Evolutionary conservation across 1,284 basidiomycete species (phyloP).

Genomic region (Cryptococcus wingfieldii): DNA sequence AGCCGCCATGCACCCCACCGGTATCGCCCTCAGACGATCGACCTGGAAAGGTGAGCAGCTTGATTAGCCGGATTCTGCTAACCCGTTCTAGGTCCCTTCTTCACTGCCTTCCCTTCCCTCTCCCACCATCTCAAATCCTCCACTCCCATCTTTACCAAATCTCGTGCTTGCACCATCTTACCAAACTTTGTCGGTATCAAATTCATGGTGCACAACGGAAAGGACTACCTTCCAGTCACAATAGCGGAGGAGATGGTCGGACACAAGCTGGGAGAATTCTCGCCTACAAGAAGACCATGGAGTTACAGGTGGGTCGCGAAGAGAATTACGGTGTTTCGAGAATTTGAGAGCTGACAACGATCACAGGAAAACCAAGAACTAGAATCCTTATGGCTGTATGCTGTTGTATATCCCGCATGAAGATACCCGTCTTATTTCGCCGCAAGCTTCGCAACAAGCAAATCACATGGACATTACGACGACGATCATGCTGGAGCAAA

Average conservation of each 20-base stretch:
- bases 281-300: slow-evolving; percentile 68
- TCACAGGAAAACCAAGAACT: slow-evolving; percentile 20
- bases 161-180: slow-evolving; percentile 84
- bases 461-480: no score
- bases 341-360: not conserved
- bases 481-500: no score
- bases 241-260: slow-evolving; percentile 98
- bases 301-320: slow-evolving; percentile 43
- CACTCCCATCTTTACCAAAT: slow-evolving; percentile 81
- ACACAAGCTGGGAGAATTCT: slow-evolving; percentile 94
- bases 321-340: not conserved
- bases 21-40: slow-evolving; percentile 38
- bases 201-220: slow-evolving; percentile 93
- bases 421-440: slow-evolving; percentile 7
- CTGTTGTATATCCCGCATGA: slow-evolving; percentile 16
- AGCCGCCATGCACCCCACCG: slow-evolving; percentile 23
- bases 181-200: slow-evolving; percentile 89
- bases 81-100: slow-evolving; percentile 7
- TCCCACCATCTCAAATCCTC: slow-evolving; percentile 77
- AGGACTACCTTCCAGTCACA: slow-evolving; percentile 77
- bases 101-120: slow-evolving; percentile 55
- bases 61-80: not conserved
- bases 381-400: not conserved
- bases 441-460: not conserved
- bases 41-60: slow-evolving; percentile 50